Evolutionary conservation across 306 rosid species (phyloP).

Genomic region (Rosa rugosa): DNA sequence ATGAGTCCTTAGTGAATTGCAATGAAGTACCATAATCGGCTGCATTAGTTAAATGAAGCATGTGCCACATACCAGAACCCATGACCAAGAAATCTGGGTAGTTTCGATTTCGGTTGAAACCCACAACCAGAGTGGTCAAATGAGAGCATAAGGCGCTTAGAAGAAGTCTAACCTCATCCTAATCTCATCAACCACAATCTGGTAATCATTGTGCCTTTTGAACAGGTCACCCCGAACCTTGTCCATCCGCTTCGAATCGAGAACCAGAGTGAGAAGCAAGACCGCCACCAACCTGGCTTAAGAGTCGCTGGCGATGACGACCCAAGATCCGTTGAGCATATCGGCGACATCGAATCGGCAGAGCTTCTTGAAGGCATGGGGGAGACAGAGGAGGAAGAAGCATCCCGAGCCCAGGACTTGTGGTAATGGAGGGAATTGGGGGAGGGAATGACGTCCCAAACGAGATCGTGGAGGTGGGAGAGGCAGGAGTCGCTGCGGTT

Average conservation of each 20-base stretch:
- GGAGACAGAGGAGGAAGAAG: slow-evolving; percentile 35
- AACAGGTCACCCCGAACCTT: slow-evolving; percentile 26
- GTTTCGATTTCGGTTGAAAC: slow-evolving; percentile 47
- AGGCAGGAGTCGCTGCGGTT: slow-evolving; percentile 61
- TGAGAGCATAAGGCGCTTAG: slow-evolving; percentile 75
- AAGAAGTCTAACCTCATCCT: slow-evolving; percentile 38
- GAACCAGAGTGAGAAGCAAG: slow-evolving; percentile 52
- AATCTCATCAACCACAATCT: slow-evolving; percentile 42
- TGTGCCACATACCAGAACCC: slow-evolving; percentile 86
- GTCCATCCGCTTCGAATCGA: slow-evolving; percentile 34
- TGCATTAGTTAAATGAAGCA: slow-evolving; percentile 44
- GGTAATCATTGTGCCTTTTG: too few species aligned
- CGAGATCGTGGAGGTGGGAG: slow-evolving; percentile 69
- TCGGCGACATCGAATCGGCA: slow-evolving; percentile 42
- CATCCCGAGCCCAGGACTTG: slow-evolving; percentile 64
- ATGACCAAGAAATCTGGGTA: slow-evolving; percentile 77
- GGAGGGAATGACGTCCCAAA: slow-evolving; percentile 56
- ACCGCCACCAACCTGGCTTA: slow-evolving; percentile 62
- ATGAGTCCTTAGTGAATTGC: too few species aligned
- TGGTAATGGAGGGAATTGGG: slow-evolving; percentile 39
- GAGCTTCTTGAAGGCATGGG: slow-evolving; percentile 59
- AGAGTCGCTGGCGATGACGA: slow-evolving; percentile 79
- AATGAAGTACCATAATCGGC: too few species aligned
- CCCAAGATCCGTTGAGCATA: slow-evolving; percentile 93
- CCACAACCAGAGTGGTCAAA: slow-evolving; percentile 52